Evolutionary conservation across 352 stramenopile genomes (phyloP), one percentile per base, ranked within the genome.

Genomic region (Phytophthora quininea): DNA sequence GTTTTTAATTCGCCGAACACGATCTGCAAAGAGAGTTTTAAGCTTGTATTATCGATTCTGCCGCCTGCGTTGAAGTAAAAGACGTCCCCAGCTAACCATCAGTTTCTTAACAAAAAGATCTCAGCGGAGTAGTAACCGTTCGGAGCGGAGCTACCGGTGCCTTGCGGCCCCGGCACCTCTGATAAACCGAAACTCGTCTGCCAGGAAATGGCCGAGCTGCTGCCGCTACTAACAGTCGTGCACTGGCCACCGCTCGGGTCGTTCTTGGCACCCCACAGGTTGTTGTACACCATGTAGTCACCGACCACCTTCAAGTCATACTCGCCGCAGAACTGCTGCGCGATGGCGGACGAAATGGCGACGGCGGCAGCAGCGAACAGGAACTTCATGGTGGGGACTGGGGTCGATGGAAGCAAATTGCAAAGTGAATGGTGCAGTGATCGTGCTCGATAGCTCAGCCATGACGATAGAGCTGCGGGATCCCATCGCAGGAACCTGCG

Each of bases 281-380:
- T 73, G 73, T 84, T 84, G 67, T 84, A 84, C 9, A 84, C 54
- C 6, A 73, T 84, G 70, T 75, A 84, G 60, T 73, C 64, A 37
- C 66, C 72, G 1, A 73, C 56, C 6, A 71, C 68, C 45, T 64
- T 62, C 1, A 50, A 32, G 42, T 73, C 73, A 58, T 77, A 64
- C 15, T 76, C 72, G 24, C 69, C 73, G 45, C 66, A 74, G 60
- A 52, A 74, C n/a, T 66, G n/a, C 37, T 70, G 66, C 15, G 61
- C 66, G 10, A 40, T 60, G 15, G 29, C 14, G 46, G 58, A 64
- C 38, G 64, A 57, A 57, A 59, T 53, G 32, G 62, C 35, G 43
- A 49, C 58, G 35, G 64, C 59, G 31, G 64, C 7, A 3, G 64
- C 54, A 56, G 53, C 52, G 40, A 54, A 46, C 8, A 68, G 45